Base-by-base conservation (phyloP, 2,329 filamentous ascomycete species). In the Didymella exigua region DNA sequence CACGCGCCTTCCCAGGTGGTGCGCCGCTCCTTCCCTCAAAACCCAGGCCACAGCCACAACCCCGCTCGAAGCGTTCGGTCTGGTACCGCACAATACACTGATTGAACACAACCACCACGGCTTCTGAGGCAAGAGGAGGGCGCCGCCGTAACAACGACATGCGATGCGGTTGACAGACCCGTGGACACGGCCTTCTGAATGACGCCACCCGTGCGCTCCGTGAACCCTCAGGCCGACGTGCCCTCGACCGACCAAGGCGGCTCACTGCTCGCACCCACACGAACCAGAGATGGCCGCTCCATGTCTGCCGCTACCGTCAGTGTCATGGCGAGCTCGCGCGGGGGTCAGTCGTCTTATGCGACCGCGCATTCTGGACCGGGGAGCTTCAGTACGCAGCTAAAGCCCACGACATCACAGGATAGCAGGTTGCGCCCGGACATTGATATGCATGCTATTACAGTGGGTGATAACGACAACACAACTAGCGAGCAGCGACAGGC, bases 301-400 rank as follows among this genome's bases (percentile, higher is more conserved):
- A 74, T 81, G 41, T 85, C 85, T 36, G 78, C 80, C 50, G 63
- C 70, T 36, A 65, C 69, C 24, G 77, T 75, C 36, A 79, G 81
- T 56, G 80, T 81, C 69, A 81, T 86, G 65, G 87, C 85, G 51
- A 85, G 82, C 43, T 84, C 87, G 16, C 85, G 89, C 48, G 85
- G 84, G 48, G 58, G 53, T 9, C 82, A 86, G 60, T 91, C 89
- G 43, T 74, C 72, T 42, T 82, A 92, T 68, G 88, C 87, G 58
- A 85, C 89, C 13, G 86, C 87, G 30, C 82, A 86, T 50, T 86
- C 84, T 1, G 72, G 71, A 13, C 85, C 84, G 3, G 93, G 93
- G 37, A 96, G 91, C 79, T 97, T 97, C 80, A 96, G 88, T 67
- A 88, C 92, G 29, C 93, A 96, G 56, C 77, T 96, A 66, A 90